Base-by-base conservation (phyloP, 139 green algal genomes). In the Pseudopediastrum boryanum region DNA sequence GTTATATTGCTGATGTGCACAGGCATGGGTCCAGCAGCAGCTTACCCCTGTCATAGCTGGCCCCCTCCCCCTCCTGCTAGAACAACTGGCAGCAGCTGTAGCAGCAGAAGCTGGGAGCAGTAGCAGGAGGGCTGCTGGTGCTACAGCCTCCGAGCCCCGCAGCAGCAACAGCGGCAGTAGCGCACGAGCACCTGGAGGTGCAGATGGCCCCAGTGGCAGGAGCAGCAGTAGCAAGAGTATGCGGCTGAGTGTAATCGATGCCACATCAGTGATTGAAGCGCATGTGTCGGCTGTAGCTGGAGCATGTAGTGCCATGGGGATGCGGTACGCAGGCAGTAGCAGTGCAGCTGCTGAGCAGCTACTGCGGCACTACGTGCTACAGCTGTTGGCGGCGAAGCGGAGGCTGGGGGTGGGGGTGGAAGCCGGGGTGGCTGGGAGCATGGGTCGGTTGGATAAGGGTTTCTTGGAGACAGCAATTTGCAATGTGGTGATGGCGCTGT, bases 221-320 rank as follows among this genome's bases (percentile, higher is more conserved):
- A 7, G 54, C 65, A 25, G 50, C 62, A 36, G 42, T 75, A 23
- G 69, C 69, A 29, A n/a, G 25, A n/a, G 54, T n/a, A 16, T 19
- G 48, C 48, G 48, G 13, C 48, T 58, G 48, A 12, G 13, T n/a
- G n/a, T n/a, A n/a, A 43, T 4, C 6, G 83, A 87, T 58, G 3
- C 64, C 38, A 56, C 61, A 29, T 48, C 72, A 0, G 56, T 79
- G 21, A 73, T 78, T 0, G 77, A 82, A 16, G 82, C 85, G 3
- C 85, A 90, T 61, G 44, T 91, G 13, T 35, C 85, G n/a, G 84
- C 68, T n/a, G 10, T 86, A 31, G 73, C 94, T 3, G 96, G 96
- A 1, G 93, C 89, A 25, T 97, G 93, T 82, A 75, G 98, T 61
- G 92, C 94, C 0, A 71, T 99, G 3, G 95, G 94, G 19, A 84